Conservation (phyloP, 2,329 filamentous ascomycete species). For the Aspergillus pseudoglaucus region DNA sequence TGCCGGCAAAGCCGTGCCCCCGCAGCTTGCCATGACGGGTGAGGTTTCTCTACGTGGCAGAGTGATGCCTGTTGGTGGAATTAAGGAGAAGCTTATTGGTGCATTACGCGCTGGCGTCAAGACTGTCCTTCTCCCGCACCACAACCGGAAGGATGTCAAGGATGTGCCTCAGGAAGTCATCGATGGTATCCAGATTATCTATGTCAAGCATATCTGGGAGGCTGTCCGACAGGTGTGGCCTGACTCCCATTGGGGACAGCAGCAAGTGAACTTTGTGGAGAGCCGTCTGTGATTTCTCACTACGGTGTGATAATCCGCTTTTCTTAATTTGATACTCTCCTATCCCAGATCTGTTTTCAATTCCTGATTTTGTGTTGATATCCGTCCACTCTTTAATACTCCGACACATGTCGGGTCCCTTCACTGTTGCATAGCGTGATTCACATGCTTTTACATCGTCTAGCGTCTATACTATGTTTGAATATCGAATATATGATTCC, state of each 20-base stretch:
- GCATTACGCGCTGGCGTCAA: slow-evolving; percentile 89
- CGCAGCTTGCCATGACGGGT: slow-evolving; percentile 90
- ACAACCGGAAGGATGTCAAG: slow-evolving; percentile 86
- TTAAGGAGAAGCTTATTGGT: slow-evolving; percentile 98
- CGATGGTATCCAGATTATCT: slow-evolving; percentile 77
- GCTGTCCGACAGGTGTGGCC: slow-evolving; percentile 89
- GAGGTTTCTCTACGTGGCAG: slow-evolving; percentile 75
- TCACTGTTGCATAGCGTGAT: slow-evolving; percentile 1
- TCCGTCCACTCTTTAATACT: not conserved
- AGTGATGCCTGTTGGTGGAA: slow-evolving; percentile 90
- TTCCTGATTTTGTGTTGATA: slow-evolving; percentile 8
- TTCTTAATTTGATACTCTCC: slow-evolving; percentile 3
- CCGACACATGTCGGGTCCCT: not conserved
- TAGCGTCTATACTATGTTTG: no score
- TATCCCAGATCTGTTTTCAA: slow-evolving; percentile 6
- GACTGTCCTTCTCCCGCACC: slow-evolving; percentile 78
- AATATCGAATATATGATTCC: no score
- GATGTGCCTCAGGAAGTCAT: slow-evolving; percentile 87
- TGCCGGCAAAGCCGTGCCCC: slow-evolving; percentile 74
- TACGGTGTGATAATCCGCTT: not conserved
- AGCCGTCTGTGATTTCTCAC: slow-evolving; percentile 59
- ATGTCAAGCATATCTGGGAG: slow-evolving; percentile 93
- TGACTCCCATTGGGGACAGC: slow-evolving; percentile 72
- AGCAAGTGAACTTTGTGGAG: slow-evolving; percentile 64
- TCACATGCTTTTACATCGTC: not conserved